Base-by-base conservation (phyloP, 306 rosid species). In the Boehmeria nivea region DNA sequence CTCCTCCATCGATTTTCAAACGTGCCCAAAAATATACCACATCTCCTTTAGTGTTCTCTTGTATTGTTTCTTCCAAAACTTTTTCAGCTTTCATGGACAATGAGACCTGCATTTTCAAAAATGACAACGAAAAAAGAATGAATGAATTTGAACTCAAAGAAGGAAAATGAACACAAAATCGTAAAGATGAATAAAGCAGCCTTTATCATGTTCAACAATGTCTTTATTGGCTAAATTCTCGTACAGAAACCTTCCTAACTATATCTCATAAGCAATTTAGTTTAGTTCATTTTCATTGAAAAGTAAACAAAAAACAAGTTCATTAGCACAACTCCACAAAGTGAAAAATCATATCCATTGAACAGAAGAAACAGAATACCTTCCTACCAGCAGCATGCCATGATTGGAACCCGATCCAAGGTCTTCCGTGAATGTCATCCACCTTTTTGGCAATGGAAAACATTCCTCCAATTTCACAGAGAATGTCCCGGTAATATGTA, bases 341-440 rank as follows among this genome's bases (percentile, higher is more conserved):
- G 37, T 60, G 69, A n/a, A 16, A 18, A 17, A 21, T 60, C n/a
- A n/a, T n/a, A n/a, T n/a, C n/a, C n/a, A n/a, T n/a, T n/a, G n/a
- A n/a, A n/a, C n/a, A n/a, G n/a, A n/a, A n/a, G 21, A 18, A 58
- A 78, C 66, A 56, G 25, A 82, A 69, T 87, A 91, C 99, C 99
- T 87, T 82, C 77, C 89, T 83, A 78, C 95, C 95, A 77, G 93
- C 86, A 54, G 99, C 99, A 54, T 66, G 99, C 99, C 99, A 91
- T 68, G 99, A 87, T 59, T 87, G 95, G 69, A 91, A 91, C 72
- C 99, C 99, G 68, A 91, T 85, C 99, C 99, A 91, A 64, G 98
- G 96, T 72, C 95, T 78, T 72, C 70, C 63, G 66, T 91, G 99
- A 75, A 91, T 61, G 71, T 57, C 69, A 70, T 91, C 96, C 59